phyloP scores from a whole-genome alignment of 129 eudicot species.

The Artemisia tridentata region DNA sequence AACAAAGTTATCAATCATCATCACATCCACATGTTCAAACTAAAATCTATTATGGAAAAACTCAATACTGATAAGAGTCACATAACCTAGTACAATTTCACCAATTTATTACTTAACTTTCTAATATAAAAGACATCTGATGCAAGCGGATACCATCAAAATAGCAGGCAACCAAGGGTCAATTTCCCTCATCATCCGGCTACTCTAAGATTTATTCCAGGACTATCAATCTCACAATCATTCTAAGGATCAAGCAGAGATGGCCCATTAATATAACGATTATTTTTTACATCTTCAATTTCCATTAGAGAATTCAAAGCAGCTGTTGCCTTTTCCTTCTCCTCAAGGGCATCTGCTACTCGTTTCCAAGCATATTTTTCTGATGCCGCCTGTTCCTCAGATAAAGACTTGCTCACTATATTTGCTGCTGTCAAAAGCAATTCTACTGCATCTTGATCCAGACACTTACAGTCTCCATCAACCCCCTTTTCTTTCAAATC shows the following conservation, averaged over 20 bases:
- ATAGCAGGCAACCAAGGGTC: not conserved
- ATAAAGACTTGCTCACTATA: not conserved
- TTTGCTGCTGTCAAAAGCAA: conserved; percentile 19
- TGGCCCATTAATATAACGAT: conserved; percentile 17
- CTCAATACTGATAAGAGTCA: not conserved
- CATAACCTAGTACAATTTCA: conserved; percentile 7
- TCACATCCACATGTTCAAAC: conserved; percentile 1
- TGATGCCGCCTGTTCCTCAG: not conserved
- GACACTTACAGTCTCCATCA: not conserved
- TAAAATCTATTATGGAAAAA: not conserved
- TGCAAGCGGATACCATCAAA: not conserved
- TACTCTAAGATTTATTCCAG: not conserved
- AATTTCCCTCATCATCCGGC: not conserved
- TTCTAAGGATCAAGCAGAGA: not conserved
- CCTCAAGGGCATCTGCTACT: not conserved
- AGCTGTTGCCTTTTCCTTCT: not conserved
- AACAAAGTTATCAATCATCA: conserved; percentile 5
- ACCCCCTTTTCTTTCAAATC: not conserved
- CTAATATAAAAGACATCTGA: not conserved
- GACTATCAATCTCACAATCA: not conserved
- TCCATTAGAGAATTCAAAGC: conserved; percentile 4
- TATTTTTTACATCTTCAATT: not conserved
- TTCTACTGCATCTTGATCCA: conserved; percentile 5
- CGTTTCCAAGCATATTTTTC: not conserved
- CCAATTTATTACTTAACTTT: conserved; percentile 2